Conservation (phyloP, 192 early-diverging fungal genomes). For the Podila horticola region DNA sequence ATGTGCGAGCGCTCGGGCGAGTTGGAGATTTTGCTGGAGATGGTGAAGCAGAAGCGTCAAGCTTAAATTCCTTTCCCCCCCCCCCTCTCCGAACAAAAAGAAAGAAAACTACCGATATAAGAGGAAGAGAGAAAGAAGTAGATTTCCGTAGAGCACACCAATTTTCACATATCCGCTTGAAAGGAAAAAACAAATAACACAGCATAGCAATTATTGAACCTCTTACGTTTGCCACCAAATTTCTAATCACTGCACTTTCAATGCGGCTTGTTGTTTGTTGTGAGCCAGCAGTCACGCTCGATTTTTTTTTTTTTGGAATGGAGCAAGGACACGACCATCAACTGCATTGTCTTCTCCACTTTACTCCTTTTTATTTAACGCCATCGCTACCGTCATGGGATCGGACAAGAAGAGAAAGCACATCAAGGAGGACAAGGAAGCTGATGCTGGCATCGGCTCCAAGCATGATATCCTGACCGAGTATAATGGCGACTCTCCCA, state of each 20-base stretch:
- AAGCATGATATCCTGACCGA: conserved; percentile 2
- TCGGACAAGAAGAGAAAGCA: conserved; percentile 40
- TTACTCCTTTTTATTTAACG: neutral
- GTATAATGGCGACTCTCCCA: neutral
- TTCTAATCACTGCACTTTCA: no score
- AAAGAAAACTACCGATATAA: no score
- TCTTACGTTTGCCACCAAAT: neutral
- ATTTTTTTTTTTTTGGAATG: neutral
- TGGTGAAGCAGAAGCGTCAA: conserved; percentile 49
- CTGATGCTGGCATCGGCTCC: neutral
- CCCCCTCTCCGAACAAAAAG: no score
- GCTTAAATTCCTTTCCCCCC: neutral
- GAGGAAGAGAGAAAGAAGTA: neutral
- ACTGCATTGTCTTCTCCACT: neutral
- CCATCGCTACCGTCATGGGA: conserved; percentile 4
- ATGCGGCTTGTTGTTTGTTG: neutral
- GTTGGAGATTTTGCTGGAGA: conserved; percentile 70
- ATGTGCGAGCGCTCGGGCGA: conserved; percentile 90
- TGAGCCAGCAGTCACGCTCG: neutral
- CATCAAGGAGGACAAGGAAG: conserved; percentile 19
- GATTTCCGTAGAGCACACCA: neutral
- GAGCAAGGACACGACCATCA: neutral
- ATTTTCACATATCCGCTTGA: no score
- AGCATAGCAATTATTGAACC: no score
- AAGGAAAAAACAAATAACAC: no score